Evolutionary conservation across 2,329 filamentous ascomycete species (phyloP), one percentile per base, ranked within the genome.

Genomic region (Arthrobotrys entomopaga): DNA sequence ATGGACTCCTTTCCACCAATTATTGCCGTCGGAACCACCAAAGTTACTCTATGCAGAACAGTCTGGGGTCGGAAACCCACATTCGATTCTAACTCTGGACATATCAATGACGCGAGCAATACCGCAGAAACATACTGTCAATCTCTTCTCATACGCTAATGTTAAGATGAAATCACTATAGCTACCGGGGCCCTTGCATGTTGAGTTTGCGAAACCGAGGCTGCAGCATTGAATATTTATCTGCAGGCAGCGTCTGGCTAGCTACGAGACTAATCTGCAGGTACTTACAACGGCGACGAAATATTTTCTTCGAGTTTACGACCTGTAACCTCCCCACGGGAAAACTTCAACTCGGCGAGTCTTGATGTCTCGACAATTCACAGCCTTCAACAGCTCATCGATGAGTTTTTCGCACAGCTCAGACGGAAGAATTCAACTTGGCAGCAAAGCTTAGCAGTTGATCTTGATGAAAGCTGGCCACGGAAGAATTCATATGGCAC

Each of bases 401-500:
- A 24, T 20, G 29, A 22, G n/a, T 16, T 50, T 40, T 15, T 64
- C 59, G 34, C 50, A 64, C 43, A 48, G 53, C 53, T 42, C 48
- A 34, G 48, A 64, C 46, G 58, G 58, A 63, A 52, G 46, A 63
- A 63, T 63, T 63, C 29, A n/a, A 60, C 57, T 60, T 60, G 57
- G 57, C 57, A 50, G 43, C 10, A 60, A 46, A 46, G 13, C 42
- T 46, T 19, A n/a, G 42, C 42, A n/a, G 16, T n/a, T 46, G 42
- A 46, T 46, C 15, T 13, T 8, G 7, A 6, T 4, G 15, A 61
- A 61, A 61, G 6, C 20, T 60, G 34, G 16, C 20, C 57, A 20
- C 54, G 38, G 58, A 63, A 63, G 46, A 63, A 63, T 63, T 63
- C n/a, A 60, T 42, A 49, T 60, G 57, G 57, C 42, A 50, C 10